Conservation (phyloP, 805 yeast genomes). For the Saccharomycopsis synnaedendra region DNA sequence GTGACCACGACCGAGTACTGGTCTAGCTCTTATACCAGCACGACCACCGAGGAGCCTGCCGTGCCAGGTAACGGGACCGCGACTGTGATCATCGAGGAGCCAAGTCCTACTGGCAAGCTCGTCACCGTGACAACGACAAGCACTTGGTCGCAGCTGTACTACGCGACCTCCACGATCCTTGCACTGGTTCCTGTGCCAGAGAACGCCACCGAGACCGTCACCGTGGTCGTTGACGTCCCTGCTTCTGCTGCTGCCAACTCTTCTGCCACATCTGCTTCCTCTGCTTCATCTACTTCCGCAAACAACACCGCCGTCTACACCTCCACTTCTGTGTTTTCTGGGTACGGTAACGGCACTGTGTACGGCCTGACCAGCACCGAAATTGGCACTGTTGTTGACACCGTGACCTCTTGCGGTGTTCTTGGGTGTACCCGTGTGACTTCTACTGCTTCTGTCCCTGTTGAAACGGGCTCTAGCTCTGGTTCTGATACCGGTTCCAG, state of each 20-base stretch:
- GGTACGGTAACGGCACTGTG: background rate
- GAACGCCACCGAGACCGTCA: background rate
- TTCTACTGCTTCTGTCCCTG: background rate
- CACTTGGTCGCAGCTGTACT: background rate
- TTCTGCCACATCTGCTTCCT: background rate
- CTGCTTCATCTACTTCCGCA: slow-evolving; percentile 3
- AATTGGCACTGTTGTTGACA: background rate
- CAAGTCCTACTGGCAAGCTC: background rate
- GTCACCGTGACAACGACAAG: background rate
- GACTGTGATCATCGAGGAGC: background rate
- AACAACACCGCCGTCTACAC: background rate
- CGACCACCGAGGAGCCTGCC: background rate
- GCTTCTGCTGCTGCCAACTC: background rate
- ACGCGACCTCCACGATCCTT: background rate
- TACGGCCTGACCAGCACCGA: background rate
- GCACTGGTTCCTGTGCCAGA: background rate
- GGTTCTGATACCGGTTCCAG: background rate
- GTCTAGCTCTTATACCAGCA: background rate
- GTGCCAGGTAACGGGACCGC: slow-evolving; percentile 1
- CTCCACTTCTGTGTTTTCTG: background rate
- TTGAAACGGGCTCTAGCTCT: background rate
- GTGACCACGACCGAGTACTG: background rate
- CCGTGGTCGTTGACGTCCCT: background rate
- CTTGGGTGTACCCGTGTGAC: background rate
- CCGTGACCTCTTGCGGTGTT: background rate